Base-by-base conservation (phyloP, 2,329 filamentous ascomycete genomes). In the Esteya vermicola region DNA sequence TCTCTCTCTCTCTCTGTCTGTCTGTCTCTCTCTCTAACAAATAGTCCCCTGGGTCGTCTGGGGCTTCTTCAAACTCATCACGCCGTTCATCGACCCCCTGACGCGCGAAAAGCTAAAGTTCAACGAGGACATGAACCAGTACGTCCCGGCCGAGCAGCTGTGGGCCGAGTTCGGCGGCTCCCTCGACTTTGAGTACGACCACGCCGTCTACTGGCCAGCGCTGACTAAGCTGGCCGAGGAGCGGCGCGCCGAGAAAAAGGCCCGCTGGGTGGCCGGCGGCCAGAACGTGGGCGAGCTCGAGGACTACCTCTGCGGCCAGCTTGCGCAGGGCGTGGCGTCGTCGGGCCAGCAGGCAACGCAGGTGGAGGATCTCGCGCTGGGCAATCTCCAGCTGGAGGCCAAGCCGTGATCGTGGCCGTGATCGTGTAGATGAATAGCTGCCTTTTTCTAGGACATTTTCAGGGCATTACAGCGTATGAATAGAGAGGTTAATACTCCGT, bases 31-130 rank as follows among this genome's bases (percentile, higher is more conserved):
- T 16, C 9, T 9, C 23, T 32, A 16, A 18, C 20, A 9, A n/a
- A 13, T 30, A 89, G 84, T 94, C 36, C 89, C 89, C 1, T 95
- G 85, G 77, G 72, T 93, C 47, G 84, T 96, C 45, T 80, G 75
- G 59, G 83, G 83, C 38, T 98, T 98, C 70, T 93, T 96, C 71
- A 95, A 93, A 62, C 66, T 95, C 52, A 88, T 98, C 61, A 86
- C 78, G 5, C 86, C 89, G 30, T 95, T 98, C 62, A 94, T 98
- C 62, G 91, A 98, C 60, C 91, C 91, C 8, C 65, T 88, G 52
- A 98, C 91, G 9, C 78, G 83, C 43, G 78, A 91, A 54, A 98
- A 98, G 68, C 78, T 98, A 64, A 93, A 91, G 65, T 95, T 94
- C 70, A 95, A 96, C 66, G 86, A 94, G 58, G 82, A 93, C 55